Evolutionary conservation across 2,329 filamentous ascomycete species (phyloP), one percentile per base, ranked within the genome.

Genomic region (Coniella vitis): DNA sequence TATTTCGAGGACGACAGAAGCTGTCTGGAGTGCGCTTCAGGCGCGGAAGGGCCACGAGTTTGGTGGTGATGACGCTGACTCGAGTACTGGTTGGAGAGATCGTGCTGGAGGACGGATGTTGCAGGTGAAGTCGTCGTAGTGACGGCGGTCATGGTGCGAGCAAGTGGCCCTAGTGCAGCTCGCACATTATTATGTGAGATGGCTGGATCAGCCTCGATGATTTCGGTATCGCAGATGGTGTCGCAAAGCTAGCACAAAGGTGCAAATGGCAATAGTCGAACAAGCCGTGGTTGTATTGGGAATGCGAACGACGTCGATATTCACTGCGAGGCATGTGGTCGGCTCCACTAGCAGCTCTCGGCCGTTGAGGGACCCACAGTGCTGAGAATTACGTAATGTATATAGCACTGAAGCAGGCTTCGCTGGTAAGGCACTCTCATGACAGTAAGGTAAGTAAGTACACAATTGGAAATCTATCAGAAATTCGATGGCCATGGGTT

Each of bases 111-210:
- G 29, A 21, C 35, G 29, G 32, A 17, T 17, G 31, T 16, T 17
- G 40, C 10, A 34, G 14, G 25, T 7, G 22, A 42, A 43, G 50
- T 40, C 21, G 51, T 47, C 34, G 51, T 47, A n/a, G 51, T 47
- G 47, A 47, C 47, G 38, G 47, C 47, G 43, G 51, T 53, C 51
- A 53, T 53, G 31, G 19, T 43, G 37, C 25, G 25, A 29, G 25
- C 25, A 38, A 41, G 38, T 32, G 35, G 19, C 19, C 38, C 35
- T 50, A 50, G 34, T 45, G 51, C 47, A 41, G 37, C 47, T 50
- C 31, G 35, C 42, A 31, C 51, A 53, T 53, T 20, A 13, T 45
- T 38, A 43, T 31, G 32, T 20, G 39, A 19, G 47, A 14, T 41
- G 45, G 38, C 29, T 17, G 17, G 20, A 16, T 29, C 20, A 36